These are phyloP conservation scores for Globisporangium paddicum DNA, from an alignment of 352 stramenopile genomes.

Conservation along the genomic window DNA sequence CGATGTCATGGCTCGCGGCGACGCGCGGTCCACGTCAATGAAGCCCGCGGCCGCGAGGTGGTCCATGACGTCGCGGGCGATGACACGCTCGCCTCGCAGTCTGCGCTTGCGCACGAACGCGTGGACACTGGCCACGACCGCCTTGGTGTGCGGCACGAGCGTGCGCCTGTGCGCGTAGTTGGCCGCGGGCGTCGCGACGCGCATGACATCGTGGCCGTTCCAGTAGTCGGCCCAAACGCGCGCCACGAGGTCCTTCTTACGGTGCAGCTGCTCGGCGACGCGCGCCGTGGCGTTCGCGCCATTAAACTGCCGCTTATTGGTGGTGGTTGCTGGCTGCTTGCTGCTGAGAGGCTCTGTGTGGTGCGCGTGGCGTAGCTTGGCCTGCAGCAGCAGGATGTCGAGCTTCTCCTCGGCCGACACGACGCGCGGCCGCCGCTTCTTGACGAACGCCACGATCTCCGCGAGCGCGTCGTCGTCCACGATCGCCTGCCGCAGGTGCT, in stretches of 20 bases:
- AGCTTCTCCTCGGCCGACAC: conserved; percentile 12
- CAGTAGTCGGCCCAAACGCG: conserved; percentile 6
- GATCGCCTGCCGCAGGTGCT: neutral
- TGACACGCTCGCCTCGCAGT: neutral
- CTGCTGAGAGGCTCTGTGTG: neutral
- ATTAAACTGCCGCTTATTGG: neutral
- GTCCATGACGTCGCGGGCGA: neutral
- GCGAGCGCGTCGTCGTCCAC: conserved; percentile 2
- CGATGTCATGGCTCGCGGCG: neutral
- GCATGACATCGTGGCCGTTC: neutral
- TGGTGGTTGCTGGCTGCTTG: neutral
- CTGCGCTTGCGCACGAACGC: neutral
- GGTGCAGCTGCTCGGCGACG: conserved; percentile 4
- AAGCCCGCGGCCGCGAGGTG: neutral
- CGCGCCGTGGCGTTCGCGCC: conserved; percentile 3
- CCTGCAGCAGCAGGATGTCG: conserved; percentile 11
- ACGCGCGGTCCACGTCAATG: neutral
- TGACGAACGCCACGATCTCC: conserved; percentile 4
- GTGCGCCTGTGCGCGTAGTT: conserved; percentile 3
- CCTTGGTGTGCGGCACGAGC: conserved; percentile 2
- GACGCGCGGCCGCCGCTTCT: conserved; percentile 2
- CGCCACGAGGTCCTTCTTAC: conserved; percentile 6
- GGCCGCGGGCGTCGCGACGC: neutral
- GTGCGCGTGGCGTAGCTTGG: conserved; percentile 5
- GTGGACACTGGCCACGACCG: neutral